Evolutionary conservation across 23 red algal genomes (phyloP), one percentile per base, ranked within the genome.

Genomic region (Gracilaria domingensis): DNA sequence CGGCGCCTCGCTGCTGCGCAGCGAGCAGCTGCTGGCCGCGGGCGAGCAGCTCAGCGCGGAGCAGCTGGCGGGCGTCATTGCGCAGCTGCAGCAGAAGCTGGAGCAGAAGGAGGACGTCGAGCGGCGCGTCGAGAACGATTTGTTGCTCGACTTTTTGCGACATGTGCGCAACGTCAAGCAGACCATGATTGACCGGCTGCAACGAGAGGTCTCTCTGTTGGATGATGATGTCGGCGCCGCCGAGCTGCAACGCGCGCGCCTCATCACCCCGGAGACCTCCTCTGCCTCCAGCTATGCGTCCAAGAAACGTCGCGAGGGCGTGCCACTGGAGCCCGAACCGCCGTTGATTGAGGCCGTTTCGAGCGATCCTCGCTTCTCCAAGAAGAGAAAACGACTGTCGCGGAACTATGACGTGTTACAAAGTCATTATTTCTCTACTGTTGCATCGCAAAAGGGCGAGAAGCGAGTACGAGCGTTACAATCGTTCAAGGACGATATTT

Each of bases 91-190:
- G 38, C 78, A 75, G 18, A 90, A 97, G 91, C 60, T 93, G 60
- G 57, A 93, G 54, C 79, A 86, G 25, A 90, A 86, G 39, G 88
- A 93, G 79, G 42, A 82, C 64, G 38, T 66, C 6, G 89, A 93
- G 74, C 76, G 82, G 29, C 53, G 48, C 29, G 77, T 83, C 25
- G 83, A 89, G 75, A 80, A 78, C 21, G 58, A 86, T n/a, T 53
- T 97, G 7, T 58, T 97, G 57, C 54, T 93, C 11, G 84, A 93
- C 48, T 97, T 97, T 84, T 66, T 97, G 14, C 47, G 54, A 33
- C 95, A 90, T 32, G 72, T 77, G 83, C 88, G 61, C 74, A 85
- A 14, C 59, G 36, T 1, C 67, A 97, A 56, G 93, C 93, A 83
- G 54, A 85, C 28, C 45, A 83, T 44, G 20, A 80, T 97, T 38